Evolutionary conservation across 495 filamentous ascomycete species (phyloP).

Genomic region (Xylaria castorea): DNA sequence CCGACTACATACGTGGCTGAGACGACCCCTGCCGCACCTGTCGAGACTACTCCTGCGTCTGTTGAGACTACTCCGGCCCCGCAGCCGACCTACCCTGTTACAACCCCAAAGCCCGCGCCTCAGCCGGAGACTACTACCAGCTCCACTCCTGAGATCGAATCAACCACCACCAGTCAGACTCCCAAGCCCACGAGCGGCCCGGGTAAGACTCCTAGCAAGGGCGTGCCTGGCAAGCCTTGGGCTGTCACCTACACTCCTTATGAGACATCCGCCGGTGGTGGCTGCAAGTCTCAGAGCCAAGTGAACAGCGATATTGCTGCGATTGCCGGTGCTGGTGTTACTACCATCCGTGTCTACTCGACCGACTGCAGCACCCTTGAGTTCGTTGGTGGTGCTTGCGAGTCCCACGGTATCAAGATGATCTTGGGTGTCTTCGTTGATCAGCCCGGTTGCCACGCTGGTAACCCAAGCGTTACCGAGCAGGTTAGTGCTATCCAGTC

Average conservation of each 20-base stretch:
- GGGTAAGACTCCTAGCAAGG: slow-evolving; percentile 23
- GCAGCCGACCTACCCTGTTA: slow-evolving; percentile 28
- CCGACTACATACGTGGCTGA: slow-evolving; percentile 32
- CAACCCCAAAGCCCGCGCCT: slow-evolving; percentile 29
- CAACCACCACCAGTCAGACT: slow-evolving; percentile 30
- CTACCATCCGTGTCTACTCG: slow-evolving; percentile 84
- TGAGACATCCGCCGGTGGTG: slow-evolving; percentile 50
- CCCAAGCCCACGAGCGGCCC: slow-evolving; percentile 35
- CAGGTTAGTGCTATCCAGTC: slow-evolving; percentile 74
- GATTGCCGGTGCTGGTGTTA: slow-evolving; percentile 79
- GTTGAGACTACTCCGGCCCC: slow-evolving; percentile 29
- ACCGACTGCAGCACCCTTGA: slow-evolving; percentile 85
- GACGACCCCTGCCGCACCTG: background rate
- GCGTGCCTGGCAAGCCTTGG: slow-evolving; percentile 66
- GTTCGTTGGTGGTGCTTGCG: slow-evolving; percentile 71
- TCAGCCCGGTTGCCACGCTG: slow-evolving; percentile 60
- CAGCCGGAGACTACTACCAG: slow-evolving; percentile 21
- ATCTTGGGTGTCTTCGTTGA: slow-evolving; percentile 88
- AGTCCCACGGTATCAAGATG: slow-evolving; percentile 69
- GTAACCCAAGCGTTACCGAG: slow-evolving; percentile 56
- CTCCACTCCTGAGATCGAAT: slow-evolving; percentile 32
- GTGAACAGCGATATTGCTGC: slow-evolving; percentile 69
- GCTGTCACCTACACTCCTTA: slow-evolving; percentile 95
- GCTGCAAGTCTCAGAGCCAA: slow-evolving; percentile 70
- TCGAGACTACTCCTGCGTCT: too few relatives aligned